A percentile compares a stretch with the other conserved stretches of the same genome.
Conservation (phyloP, 2,329 filamentous ascomycete genomes). For the Colletotrichum liriopes region DNA sequence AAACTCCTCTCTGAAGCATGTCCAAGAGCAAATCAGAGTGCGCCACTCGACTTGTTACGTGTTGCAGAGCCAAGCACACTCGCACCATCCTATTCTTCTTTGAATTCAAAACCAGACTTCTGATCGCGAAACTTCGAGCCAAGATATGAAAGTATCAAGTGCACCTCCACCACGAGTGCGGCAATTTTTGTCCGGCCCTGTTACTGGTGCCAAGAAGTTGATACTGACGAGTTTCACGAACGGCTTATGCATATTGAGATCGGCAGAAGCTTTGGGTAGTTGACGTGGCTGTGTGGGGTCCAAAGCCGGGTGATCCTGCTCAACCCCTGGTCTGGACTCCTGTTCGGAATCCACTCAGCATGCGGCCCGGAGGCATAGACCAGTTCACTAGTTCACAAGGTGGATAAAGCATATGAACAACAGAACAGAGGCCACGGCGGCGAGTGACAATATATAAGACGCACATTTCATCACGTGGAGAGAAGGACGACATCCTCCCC, state of each 20-base stretch:
- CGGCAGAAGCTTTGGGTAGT: conserved; percentile 15
- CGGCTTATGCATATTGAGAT: conserved; percentile 32
- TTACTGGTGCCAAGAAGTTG: not conserved
- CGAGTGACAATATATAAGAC: conserved; percentile 26
- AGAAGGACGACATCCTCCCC: not conserved
- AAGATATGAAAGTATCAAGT: too few species aligned
- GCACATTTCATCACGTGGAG: conserved; percentile 34
- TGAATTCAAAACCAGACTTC: not conserved
- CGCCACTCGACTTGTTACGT: too few species aligned
- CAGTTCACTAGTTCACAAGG: conserved; percentile 2
- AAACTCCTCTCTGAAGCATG: not conserved
- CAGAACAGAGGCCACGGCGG: not conserved
- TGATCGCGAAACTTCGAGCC: not conserved
- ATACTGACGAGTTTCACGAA: conserved; percentile 10
- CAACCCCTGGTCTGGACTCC: conserved; percentile 9
- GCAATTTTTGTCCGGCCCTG: not conserved
- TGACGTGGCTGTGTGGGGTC: conserved; percentile 36
- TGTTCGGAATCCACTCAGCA: conserved; percentile 4
- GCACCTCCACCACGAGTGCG: not conserved
- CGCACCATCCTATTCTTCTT: too few species aligned
- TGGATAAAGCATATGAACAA: not conserved
- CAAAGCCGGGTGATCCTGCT: conserved; percentile 21
- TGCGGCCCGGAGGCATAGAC: conserved; percentile 24
- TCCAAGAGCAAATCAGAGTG: not conserved
- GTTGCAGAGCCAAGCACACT: not conserved